Evolutionary conservation across 192 early-diverging fungal species (phyloP).

Genomic region (Coemansia sp.): DNA sequence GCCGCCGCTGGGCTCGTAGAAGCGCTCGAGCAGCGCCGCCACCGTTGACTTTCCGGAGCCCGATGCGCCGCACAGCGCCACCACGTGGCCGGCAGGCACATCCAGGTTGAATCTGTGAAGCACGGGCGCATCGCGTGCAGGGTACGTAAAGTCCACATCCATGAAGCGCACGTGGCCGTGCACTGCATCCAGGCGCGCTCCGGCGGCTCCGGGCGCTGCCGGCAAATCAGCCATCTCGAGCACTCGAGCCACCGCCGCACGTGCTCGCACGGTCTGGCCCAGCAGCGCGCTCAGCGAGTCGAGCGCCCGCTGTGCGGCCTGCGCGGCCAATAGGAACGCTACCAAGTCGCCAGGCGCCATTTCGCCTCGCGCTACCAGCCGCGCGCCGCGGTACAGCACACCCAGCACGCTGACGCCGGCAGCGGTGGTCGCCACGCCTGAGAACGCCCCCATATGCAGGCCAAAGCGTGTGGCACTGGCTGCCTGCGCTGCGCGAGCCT

Average conservation of each 20-base stretch:
- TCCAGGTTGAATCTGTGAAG: constrained; percentile 48
- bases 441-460: constrained; percentile 63
- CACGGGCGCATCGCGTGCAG: constrained; percentile 42
- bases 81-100: constrained; percentile 48
- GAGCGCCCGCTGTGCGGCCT: constrained; percentile 61
- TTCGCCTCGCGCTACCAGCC: constrained; percentile 51
- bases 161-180: constrained; percentile 57
- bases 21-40: constrained; percentile 69
- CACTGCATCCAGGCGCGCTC: constrained; percentile 26
- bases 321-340: constrained; percentile 63
- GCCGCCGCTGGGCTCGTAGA: constrained; percentile 69
- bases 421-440: constrained; percentile 60
- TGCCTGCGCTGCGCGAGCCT: constrained; percentile 45
- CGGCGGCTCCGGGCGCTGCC: constrained; percentile 48
- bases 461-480: constrained; percentile 54
- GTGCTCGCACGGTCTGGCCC: constrained; percentile 62
- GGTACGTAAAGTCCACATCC: constrained; percentile 57
- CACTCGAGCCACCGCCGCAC: constrained; percentile 55
- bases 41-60: constrained; percentile 75
- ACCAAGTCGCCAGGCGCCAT: constrained; percentile 61
- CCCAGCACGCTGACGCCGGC: constrained; percentile 59
- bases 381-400: constrained; percentile 57
- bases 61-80: constrained; percentile 51
- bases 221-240: constrained; percentile 53
- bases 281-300: constrained; percentile 60